Conservation (phyloP, 495 filamentous ascomycete species). For the Lineolata rhizophorae region DNA sequence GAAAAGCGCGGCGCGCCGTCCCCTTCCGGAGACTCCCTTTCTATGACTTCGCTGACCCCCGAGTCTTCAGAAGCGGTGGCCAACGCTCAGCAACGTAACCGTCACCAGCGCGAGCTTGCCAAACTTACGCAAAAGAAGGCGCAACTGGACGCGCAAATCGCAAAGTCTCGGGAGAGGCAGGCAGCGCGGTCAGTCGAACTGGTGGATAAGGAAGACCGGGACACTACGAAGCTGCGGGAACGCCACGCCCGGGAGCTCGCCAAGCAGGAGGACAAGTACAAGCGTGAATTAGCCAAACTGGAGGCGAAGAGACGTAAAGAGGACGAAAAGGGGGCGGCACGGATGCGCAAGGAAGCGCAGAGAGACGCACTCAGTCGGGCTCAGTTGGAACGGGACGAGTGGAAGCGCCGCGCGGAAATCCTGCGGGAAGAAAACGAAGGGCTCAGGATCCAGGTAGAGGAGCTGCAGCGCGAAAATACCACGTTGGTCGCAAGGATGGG, state of each 20-base stretch:
- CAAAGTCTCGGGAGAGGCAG: conserved; percentile 23
- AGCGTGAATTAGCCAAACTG: conserved; percentile 37
- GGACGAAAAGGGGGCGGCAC: conserved; percentile 15
- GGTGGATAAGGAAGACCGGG: conserved; percentile 18
- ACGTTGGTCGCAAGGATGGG: conserved; percentile 29
- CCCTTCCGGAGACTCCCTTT: conserved; percentile 3
- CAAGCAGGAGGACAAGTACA: conserved; percentile 42
- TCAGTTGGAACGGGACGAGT: conserved; percentile 18
- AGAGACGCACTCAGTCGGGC: conserved; percentile 10
- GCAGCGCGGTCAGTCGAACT: conserved; percentile 31
- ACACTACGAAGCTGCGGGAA: conserved; percentile 29
- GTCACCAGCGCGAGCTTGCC: conserved; percentile 49
- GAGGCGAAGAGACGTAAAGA: conserved; percentile 28
- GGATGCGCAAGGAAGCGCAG: conserved; percentile 15
- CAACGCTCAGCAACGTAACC: conserved; percentile 11
- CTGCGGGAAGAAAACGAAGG: conserved; percentile 16
- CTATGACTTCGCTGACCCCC: conserved; percentile 16
- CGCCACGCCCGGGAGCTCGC: conserved; percentile 34
- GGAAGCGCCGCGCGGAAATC: conserved; percentile 11
- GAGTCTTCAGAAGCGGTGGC: conserved; percentile 11
- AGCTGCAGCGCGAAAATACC: conserved; percentile 23
- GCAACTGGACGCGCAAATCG: conserved; percentile 47
- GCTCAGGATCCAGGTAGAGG: conserved; percentile 17
- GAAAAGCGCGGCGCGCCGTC: conserved; percentile 2
- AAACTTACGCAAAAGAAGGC: conserved; percentile 52